A percentile compares a stretch with the other conserved stretches of the same genome.
These are phyloP conservation scores for Lasiodiplodia sp. DNA, from an alignment of 2,329 filamentous ascomycete species.

Conservation along the genomic window DNA sequence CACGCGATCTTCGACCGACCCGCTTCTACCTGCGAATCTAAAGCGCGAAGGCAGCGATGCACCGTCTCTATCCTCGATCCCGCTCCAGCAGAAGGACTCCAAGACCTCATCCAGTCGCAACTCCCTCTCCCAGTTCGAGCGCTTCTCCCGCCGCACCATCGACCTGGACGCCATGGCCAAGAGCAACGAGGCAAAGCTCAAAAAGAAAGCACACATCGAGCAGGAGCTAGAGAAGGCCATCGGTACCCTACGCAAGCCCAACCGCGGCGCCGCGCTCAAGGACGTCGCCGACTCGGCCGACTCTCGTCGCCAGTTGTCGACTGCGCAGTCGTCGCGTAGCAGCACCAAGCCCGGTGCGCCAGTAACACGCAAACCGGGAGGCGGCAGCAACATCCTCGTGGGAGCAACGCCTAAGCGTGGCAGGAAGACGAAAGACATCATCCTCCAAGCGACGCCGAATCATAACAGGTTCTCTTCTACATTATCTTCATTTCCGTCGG, in stretches of 20 bases:
- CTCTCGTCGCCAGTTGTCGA: slow-evolving; percentile 42
- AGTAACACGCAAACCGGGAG: slow-evolving; percentile 16
- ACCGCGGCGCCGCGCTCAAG: slow-evolving; percentile 72
- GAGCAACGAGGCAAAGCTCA: slow-evolving; percentile 64
- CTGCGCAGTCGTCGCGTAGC: neutral
- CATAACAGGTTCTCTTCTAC: neutral
- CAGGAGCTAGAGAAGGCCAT: slow-evolving; percentile 78
- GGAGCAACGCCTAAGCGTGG: slow-evolving; percentile 52
- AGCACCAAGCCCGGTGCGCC: neutral
- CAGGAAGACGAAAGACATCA: slow-evolving; percentile 43
- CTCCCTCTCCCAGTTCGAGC: slow-evolving; percentile 52
- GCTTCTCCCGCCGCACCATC: slow-evolving; percentile 60
- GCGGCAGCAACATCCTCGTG: slow-evolving; percentile 42
- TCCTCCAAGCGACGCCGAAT: slow-evolving; percentile 28
- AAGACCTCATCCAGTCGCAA: slow-evolving; percentile 42
- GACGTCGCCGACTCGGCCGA: slow-evolving; percentile 70
- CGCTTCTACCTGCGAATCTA: slow-evolving; percentile 62
- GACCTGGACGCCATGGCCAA: slow-evolving; percentile 62
- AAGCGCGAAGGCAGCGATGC: slow-evolving; percentile 74
- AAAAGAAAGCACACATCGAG: slow-evolving; percentile 71
- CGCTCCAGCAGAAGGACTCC: slow-evolving; percentile 55
- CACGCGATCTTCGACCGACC: slow-evolving; percentile 71
- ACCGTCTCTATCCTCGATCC: slow-evolving; percentile 56
- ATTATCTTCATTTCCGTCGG: neutral
- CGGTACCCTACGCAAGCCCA: slow-evolving; percentile 75